Evolutionary conservation across 1,284 basidiomycete species (phyloP).

Genomic region (Veloporphyrellus conicus): DNA sequence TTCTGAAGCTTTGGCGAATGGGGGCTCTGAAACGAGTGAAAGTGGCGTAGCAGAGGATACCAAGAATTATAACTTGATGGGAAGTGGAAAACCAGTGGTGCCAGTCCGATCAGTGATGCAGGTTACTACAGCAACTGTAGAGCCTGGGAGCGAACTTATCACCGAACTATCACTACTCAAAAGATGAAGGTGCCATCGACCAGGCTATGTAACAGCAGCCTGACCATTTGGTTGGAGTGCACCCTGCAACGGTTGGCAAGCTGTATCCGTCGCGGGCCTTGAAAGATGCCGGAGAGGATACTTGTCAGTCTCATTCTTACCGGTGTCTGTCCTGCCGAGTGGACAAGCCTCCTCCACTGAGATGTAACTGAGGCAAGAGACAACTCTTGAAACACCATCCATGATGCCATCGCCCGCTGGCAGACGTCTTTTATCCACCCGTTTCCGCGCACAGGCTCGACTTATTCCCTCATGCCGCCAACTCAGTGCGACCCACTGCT

Average conservation of each 20-base stretch:
- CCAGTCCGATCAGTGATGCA: no score
- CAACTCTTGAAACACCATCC: neutral
- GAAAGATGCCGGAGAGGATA: neutral
- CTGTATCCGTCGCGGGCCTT: constrained; percentile 1
- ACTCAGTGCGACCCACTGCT: constrained; percentile 2
- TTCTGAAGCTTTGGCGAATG: neutral
- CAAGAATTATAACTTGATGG: neutral
- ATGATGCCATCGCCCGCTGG: neutral
- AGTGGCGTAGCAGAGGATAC: neutral
- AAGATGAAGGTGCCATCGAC: no score
- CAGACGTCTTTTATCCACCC: neutral
- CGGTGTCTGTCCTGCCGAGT: neutral
- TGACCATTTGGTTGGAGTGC: constrained; percentile 2
- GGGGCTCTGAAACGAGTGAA: neutral
- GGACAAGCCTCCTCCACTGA: neutral
- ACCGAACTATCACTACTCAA: no score
- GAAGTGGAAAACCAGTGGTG: neutral
- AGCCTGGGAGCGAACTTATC: no score
- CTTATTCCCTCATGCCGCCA: constrained; percentile 13
- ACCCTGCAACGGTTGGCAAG: constrained; percentile 15
- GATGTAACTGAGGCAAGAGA: constrained; percentile 1
- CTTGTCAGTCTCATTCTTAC: neutral
- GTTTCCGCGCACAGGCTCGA: neutral
- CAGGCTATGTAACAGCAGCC: no score
- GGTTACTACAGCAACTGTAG: no score